Evolutionary conservation across 257 asterid species (phyloP).

Genomic region (Solanum sparsipilum): DNA sequence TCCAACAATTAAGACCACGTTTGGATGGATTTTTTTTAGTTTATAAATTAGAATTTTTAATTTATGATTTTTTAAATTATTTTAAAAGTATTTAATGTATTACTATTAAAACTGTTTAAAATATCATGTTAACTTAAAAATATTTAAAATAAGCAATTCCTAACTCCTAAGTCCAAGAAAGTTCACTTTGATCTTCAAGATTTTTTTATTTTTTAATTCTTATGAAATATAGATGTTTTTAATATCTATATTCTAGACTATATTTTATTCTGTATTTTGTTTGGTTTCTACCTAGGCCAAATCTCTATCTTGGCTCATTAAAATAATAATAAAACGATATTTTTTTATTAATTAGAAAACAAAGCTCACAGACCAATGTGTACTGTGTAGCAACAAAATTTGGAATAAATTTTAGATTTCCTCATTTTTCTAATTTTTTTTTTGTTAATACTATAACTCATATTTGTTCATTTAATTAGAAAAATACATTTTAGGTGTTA

Average conservation of each 20-base stretch:
- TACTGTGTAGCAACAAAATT: not conserved
- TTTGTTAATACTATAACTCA: not conserved
- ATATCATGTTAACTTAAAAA: too few species aligned
- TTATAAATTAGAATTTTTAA: too few species aligned
- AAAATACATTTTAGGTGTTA: not conserved
- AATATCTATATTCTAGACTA: not conserved
- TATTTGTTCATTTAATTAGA: not conserved
- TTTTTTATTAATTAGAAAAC: not conserved
- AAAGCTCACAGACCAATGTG: not conserved
- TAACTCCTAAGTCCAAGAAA: not conserved
- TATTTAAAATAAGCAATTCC: too few species aligned
- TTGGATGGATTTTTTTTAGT: not conserved
- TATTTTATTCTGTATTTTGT: not conserved
- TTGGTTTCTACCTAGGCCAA: not conserved
- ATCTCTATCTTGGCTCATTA: not conserved
- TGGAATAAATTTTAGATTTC: not conserved
- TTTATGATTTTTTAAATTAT: too few species aligned
- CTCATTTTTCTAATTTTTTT: not conserved
- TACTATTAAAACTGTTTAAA: too few species aligned
- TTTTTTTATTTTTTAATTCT: not conserved
- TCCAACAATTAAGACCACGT: not conserved
- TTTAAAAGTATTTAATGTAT: too few species aligned
- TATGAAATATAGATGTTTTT: not conserved
- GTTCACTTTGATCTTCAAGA: not conserved
- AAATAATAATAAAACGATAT: not conserved